A percentile compares a stretch with the other conserved stretches of the same genome.
phyloP scores from a whole-genome alignment of 139 green algal genomes.

The Tetradesmus lagerheimii region DNA sequence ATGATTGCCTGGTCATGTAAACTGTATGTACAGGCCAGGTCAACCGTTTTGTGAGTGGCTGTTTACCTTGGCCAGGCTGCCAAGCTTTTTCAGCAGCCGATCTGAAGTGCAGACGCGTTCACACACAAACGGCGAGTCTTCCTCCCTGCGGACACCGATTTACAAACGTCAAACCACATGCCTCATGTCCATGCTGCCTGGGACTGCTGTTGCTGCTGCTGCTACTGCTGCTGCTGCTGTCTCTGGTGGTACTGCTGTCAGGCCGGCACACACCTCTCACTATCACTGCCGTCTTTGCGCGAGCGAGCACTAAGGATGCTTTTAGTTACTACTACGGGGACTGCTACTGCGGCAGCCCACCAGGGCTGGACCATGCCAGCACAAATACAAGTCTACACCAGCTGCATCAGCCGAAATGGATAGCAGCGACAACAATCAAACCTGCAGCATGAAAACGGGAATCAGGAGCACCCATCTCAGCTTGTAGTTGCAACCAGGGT shows the following conservation, averaged over 20 bases:
- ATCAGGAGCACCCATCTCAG: not conserved
- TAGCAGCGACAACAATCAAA: too few relatives aligned
- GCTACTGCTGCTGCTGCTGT: not conserved
- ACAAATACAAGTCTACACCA: not conserved
- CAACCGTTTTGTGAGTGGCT: not conserved
- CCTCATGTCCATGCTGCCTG: not conserved
- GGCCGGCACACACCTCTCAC: not conserved
- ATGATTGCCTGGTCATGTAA: not conserved
- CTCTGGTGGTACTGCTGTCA: not conserved
- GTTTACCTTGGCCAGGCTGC: constrained; percentile 81
- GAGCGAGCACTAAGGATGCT: constrained; percentile 35
- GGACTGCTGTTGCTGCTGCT: not conserved
- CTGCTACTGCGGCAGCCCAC: constrained; percentile 41
- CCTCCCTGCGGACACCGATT: constrained; percentile 44
- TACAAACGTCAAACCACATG: too few relatives aligned
- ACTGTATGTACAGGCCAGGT: not conserved
- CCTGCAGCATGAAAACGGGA: too few relatives aligned
- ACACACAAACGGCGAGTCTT: constrained; percentile 88
- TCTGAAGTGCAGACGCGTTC: constrained; percentile 95
- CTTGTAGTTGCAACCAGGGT: not conserved
- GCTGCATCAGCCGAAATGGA: not conserved
- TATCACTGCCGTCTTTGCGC: not conserved
- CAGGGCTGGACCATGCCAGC: constrained; percentile 38
- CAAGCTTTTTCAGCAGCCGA: constrained; percentile 84
- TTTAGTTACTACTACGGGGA: constrained; percentile 47